A percentile compares a stretch with the other conserved stretches of the same genome.
Conservation (phyloP, 1,284 basidiomycete species). For the Caloboletus firmus region DNA sequence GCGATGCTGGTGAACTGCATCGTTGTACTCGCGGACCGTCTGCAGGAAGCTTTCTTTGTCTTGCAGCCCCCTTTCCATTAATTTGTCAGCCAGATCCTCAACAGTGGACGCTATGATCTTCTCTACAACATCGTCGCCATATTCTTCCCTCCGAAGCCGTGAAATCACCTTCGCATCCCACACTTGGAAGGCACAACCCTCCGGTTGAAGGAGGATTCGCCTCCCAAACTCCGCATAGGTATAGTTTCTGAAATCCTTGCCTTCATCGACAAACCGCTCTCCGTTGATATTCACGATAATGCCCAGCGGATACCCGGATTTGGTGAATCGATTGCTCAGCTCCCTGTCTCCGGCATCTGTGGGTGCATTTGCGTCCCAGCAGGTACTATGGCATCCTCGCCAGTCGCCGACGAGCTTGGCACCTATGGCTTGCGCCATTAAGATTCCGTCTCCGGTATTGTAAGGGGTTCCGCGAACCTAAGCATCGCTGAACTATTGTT, state of each 20-base stretch:
- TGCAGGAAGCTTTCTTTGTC: slow-evolving; percentile 43
- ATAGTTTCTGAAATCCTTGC: slow-evolving; percentile 67
- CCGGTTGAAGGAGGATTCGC: slow-evolving; percentile 57
- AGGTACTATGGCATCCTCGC: slow-evolving; percentile 64
- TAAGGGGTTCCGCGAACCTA: slow-evolving; percentile 70
- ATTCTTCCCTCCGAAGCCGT: slow-evolving; percentile 60
- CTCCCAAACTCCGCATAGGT: slow-evolving; percentile 69
- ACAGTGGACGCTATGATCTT: slow-evolving; percentile 50
- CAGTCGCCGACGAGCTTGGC: slow-evolving; percentile 61
- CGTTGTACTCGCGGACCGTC: slow-evolving; percentile 53
- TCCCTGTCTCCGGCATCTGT: slow-evolving; percentile 50
- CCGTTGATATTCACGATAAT: slow-evolving; percentile 63
- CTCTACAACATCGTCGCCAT: slow-evolving; percentile 57
- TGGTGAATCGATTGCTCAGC: slow-evolving; percentile 67
- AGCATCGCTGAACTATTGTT: slow-evolving; percentile 6
- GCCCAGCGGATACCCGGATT: slow-evolving; percentile 69
- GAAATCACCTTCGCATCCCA: slow-evolving; percentile 50
- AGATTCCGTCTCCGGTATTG: slow-evolving; percentile 63
- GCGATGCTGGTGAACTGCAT: slow-evolving; percentile 42
- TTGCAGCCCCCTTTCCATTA: slow-evolving; percentile 48
- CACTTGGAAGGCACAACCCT: slow-evolving; percentile 60
- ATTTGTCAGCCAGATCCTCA: slow-evolving; percentile 50
- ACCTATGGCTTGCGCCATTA: slow-evolving; percentile 50
- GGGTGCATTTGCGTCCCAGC: slow-evolving; percentile 67
- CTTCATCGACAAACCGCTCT: slow-evolving; percentile 65